These are phyloP conservation scores for Boletus sensibilis DNA, from an alignment of 768 basidiomycete genomes.

Conservation along the genomic window DNA sequence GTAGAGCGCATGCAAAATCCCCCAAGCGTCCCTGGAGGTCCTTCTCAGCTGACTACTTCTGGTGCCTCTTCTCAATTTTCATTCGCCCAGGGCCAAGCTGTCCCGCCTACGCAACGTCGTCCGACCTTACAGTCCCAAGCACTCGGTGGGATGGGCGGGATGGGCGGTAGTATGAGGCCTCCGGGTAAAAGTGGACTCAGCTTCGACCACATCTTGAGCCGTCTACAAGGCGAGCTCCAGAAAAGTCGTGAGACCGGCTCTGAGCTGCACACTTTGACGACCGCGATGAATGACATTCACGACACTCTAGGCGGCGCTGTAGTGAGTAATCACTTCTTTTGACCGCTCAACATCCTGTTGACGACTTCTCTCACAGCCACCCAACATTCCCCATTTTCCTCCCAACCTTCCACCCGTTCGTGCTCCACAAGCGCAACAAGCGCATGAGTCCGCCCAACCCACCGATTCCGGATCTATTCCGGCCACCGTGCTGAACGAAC, in stretches of 20 bases:
- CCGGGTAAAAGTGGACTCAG: conserved; percentile 85
- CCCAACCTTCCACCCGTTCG: conserved; percentile 65
- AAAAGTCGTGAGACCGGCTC: conserved; percentile 92
- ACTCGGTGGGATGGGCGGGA: conserved; percentile 70
- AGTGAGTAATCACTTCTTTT: conserved; percentile 44
- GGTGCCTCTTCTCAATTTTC: conserved; percentile 37
- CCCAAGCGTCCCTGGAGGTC: conserved; percentile 23
- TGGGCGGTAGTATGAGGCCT: conserved; percentile 66
- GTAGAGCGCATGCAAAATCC: conserved; percentile 63
- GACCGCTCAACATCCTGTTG: background rate
- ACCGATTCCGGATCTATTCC: conserved; percentile 28
- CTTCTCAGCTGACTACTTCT: conserved; percentile 37
- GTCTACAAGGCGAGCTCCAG: conserved; percentile 90
- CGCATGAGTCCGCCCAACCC: conserved; percentile 30
- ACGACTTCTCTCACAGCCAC: conserved; percentile 44
- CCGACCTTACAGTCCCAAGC: conserved; percentile 59
- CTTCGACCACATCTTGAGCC: conserved; percentile 88
- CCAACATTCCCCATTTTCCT: conserved; percentile 62
- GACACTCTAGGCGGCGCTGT: conserved; percentile 84
- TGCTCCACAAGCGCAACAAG: conserved; percentile 30
- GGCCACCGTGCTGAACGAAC: conserved; percentile 45
- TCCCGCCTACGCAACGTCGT: conserved; percentile 48
- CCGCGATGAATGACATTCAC: conserved; percentile 86
- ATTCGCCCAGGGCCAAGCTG: conserved; percentile 38
- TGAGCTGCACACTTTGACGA: conserved; percentile 75